Evolutionary conservation across 768 basidiomycete genomes (phyloP).

Genomic region (Tricholoma hemisulphureum): DNA sequence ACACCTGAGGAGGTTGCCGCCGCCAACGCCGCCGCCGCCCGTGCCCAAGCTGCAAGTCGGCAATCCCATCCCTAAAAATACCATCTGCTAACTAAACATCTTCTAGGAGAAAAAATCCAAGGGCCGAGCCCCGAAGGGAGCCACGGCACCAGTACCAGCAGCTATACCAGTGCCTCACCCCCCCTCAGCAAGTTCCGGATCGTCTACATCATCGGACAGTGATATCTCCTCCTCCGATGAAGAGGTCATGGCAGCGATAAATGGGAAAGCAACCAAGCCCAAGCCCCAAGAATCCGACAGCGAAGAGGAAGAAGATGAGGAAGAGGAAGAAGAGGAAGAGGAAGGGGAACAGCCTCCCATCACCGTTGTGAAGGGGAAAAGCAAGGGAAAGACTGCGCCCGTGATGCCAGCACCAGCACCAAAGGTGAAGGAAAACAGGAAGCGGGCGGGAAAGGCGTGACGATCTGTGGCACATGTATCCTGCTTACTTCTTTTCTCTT

Average conservation of each 20-base stretch:
- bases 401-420: slow-evolving; percentile 15
- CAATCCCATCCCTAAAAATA: slow-evolving; percentile 1
- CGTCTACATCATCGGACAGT: slow-evolving; percentile 32
- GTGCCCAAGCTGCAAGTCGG: slow-evolving; percentile 35
- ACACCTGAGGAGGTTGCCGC: slow-evolving; percentile 48
- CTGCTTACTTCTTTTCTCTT: not conserved
- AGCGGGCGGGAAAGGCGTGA: not conserved
- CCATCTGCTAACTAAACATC: not conserved
- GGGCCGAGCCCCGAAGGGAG: slow-evolving; percentile 11
- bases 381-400: slow-evolving; percentile 14
- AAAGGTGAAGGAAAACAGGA: slow-evolving; percentile 30
- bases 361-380: slow-evolving; percentile 29
- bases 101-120: slow-evolving; percentile 25
- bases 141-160: slow-evolving; percentile 1
- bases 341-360: slow-evolving; percentile 21
- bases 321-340: slow-evolving; percentile 19
- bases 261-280: slow-evolving; percentile 5
- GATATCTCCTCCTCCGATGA: slow-evolving; percentile 39
- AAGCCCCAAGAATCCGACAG: slow-evolving; percentile 29
- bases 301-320: slow-evolving; percentile 20
- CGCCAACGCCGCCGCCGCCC: slow-evolving; percentile 44
- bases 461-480: not conserved
- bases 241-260: slow-evolving; percentile 16
- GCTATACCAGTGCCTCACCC: slow-evolving; percentile 22
- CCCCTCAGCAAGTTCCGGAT: slow-evolving; percentile 25